Conservation (phyloP, 768 basidiomycete species). For the Suillus discolor region DNA sequence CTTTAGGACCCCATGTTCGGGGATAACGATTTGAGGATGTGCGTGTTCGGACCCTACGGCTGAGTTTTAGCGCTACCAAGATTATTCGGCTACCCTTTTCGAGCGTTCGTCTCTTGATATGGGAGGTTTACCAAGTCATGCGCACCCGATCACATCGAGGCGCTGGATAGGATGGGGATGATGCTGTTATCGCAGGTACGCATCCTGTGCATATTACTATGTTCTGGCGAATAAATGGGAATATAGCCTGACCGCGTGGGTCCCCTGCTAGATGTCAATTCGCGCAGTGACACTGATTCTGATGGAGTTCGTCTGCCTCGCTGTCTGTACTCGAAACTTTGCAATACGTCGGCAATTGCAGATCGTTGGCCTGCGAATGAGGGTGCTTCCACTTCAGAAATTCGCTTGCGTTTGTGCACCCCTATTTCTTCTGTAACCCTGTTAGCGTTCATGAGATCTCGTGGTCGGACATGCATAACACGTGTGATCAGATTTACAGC, state of each 20-base stretch:
- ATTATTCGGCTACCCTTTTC: neutral
- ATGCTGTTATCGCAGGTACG: neutral
- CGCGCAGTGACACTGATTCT: neutral
- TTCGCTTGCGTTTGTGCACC: neutral
- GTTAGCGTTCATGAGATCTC: neutral
- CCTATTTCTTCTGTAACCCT: neutral
- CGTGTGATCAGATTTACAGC: neutral
- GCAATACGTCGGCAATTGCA: neutral
- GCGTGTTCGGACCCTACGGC: conserved; percentile 1
- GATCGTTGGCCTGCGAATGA: neutral
- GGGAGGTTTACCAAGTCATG: neutral
- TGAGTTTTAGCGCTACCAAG: neutral
- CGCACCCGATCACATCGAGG: neutral
- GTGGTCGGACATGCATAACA: neutral
- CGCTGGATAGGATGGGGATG: neutral
- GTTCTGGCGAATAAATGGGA: neutral
- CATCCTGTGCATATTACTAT: neutral
- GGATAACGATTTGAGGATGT: neutral
- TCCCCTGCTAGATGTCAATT: neutral
- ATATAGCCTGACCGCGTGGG: neutral
- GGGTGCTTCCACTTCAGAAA: neutral
- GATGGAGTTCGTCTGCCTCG: neutral
- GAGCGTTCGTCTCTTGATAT: conserved; percentile 1
- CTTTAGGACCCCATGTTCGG: neutral
- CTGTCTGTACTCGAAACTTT: neutral